Evolutionary conservation across 192 early-diverging fungal species (phyloP).

Genomic region (Thamnidium elegans): DNA sequence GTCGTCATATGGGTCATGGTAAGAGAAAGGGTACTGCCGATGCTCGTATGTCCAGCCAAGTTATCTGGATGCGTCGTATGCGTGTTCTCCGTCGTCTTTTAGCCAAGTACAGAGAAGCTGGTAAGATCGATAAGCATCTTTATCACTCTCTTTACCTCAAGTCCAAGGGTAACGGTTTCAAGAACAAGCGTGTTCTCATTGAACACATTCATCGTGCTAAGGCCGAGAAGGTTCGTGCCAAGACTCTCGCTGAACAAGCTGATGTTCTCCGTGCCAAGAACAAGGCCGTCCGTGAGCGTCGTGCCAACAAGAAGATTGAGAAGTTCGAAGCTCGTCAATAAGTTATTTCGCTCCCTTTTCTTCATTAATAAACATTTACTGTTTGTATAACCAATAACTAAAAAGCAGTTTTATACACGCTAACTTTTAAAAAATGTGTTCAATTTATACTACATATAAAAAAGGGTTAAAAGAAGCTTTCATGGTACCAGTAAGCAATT

Average conservation of each 20-base stretch:
- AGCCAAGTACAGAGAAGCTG: conserved; percentile 95
- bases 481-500: too few species aligned
- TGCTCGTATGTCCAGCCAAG: conserved; percentile 93
- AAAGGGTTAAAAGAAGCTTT: too few species aligned
- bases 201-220: conserved; percentile 99
- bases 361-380: too few species aligned
- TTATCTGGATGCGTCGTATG: conserved; percentile 98
- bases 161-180: conserved; percentile 99
- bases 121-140: conserved; percentile 98
- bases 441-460: too few species aligned
- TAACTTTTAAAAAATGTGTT: too few species aligned
- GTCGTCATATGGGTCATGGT: conserved; percentile 94
- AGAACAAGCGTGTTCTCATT: conserved; percentile 99
- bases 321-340: conserved; percentile 49
- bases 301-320: conserved; percentile 76
- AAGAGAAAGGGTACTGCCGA: conserved; percentile 94
- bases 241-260: conserved; percentile 93
- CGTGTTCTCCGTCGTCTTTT: conserved; percentile 93
- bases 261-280: conserved; percentile 96
- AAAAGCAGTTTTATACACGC: too few species aligned
- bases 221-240: conserved; percentile 94
- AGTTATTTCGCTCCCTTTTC: too few species aligned
- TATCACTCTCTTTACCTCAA: conserved; percentile 94
- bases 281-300: conserved; percentile 94
- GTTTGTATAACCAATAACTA: too few species aligned